These are phyloP conservation scores for Tylopilus plumbeoviolaceoides DNA, from an alignment of 768 basidiomycete species.

Conservation along the genomic window DNA sequence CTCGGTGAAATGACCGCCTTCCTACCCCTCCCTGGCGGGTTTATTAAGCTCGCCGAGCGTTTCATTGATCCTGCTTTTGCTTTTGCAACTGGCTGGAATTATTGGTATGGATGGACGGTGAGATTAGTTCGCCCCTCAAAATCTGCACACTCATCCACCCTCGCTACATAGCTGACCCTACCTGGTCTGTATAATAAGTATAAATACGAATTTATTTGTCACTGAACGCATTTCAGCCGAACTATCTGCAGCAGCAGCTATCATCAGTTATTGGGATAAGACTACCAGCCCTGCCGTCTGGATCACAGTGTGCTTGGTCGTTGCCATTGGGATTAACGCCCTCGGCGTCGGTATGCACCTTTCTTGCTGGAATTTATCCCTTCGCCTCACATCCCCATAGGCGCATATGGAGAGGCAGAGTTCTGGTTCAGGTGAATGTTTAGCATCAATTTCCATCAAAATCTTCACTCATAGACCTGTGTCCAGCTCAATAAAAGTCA, in stretches of 20 bases:
- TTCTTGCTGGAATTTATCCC: rapidly evolving
- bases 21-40: conserved; percentile 43
- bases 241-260: conserved; percentile 45
- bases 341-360: conserved; percentile 35
- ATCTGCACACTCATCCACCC: conserved; percentile 3
- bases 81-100: conserved; percentile 42
- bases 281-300: conserved; percentile 43
- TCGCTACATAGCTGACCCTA: conserved; percentile 17
- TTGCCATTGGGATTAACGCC: conserved; percentile 45
- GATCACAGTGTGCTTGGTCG: conserved; percentile 49
- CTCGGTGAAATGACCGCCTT: conserved; percentile 46
- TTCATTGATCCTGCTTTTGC: conserved; percentile 45
- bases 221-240: conserved; percentile 34
- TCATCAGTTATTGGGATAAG: conserved; percentile 47
- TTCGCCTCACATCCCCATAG: conserved; percentile 10
- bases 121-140: neutral
- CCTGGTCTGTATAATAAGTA: conserved; percentile 16
- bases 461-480: neutral
- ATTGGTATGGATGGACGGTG: conserved; percentile 39
- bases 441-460: neutral
- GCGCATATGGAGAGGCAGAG: conserved; percentile 45
- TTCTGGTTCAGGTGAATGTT: conserved; percentile 41
- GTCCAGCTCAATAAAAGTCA: conserved; percentile 47
- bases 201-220: no score
- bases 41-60: conserved; percentile 44